A percentile compares a stretch with the other conserved stretches of the same genome.
phyloP scores from a whole-genome alignment of 1,139 yeast genomes.

The Blastobotrys capitulatus region DNA sequence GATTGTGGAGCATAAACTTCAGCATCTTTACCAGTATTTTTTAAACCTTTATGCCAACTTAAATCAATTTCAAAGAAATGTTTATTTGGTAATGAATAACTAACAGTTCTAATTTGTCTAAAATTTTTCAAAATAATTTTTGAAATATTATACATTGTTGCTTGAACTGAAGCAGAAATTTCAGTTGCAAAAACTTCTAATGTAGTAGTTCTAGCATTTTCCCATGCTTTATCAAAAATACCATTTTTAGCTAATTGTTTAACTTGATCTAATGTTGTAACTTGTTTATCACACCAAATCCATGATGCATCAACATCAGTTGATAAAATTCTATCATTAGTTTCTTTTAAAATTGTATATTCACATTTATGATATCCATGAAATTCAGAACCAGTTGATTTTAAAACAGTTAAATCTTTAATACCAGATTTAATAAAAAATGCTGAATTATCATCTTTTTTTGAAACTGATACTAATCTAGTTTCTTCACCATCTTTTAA shows the following conservation, averaged over 20 bases:
- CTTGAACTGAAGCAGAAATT: slow-evolving; percentile 88
- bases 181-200: slow-evolving; percentile 76
- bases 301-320: slow-evolving; percentile 79
- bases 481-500: slow-evolving; percentile 79
- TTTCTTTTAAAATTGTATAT: slow-evolving; percentile 78
- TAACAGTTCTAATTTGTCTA: slow-evolving; percentile 54
- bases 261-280: slow-evolving; percentile 49
- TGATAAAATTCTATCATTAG: slow-evolving; percentile 76
- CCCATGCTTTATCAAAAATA: slow-evolving; percentile 58
- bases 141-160: slow-evolving; percentile 92
- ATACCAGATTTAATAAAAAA: slow-evolving; percentile 63
- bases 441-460: slow-evolving; percentile 39
- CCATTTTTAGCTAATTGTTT: slow-evolving; percentile 50
- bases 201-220: slow-evolving; percentile 60
- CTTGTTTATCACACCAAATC: slow-evolving; percentile 52
- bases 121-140: slow-evolving; percentile 58
- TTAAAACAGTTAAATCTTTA: slow-evolving; percentile 79
- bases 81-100: slow-evolving; percentile 80
- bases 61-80: slow-evolving; percentile 79
- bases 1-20: slow-evolving; percentile 85
- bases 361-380: slow-evolving; percentile 82
- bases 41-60: slow-evolving; percentile 73
- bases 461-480: slow-evolving; percentile 54
- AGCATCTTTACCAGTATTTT: slow-evolving; percentile 53
- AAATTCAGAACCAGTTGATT: slow-evolving; percentile 93